Base-by-base conservation (phyloP, 2,329 filamentous ascomycete genomes). In the Fonsecaea nubica region DNA sequence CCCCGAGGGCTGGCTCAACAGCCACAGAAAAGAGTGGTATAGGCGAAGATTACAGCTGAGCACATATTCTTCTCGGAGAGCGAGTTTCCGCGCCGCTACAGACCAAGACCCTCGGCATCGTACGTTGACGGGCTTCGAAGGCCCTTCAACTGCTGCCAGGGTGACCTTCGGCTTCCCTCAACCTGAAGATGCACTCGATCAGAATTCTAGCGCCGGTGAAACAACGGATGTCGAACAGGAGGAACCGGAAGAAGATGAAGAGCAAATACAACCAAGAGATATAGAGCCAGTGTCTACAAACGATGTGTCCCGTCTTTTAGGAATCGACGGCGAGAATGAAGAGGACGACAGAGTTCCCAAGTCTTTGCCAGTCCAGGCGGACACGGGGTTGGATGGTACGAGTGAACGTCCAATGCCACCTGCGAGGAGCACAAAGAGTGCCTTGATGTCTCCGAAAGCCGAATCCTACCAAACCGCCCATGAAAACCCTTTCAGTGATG, bases 1-100 rank as follows among this genome's bases (percentile, higher is more conserved):
- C 40, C 87, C 87, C 53, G 85, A 87, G 72, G 86, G 85, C 64
- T 90, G 87, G 87, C 80, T 89, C 62, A 86, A 85, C 71, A 85
- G 83, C 67, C 85, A 89, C 75, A 81, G 86, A 60, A 87, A 87
- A 72, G 83, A 85, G 65, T 89, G 87, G 87, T 89, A 88, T 76
- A 85, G 80, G 66, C 74, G 76, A 45, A 76, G 80, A 55, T 66
- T 83, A 1, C 77, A 75, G 35, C 73, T 82, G 45, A 80, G 74
- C 59, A 79, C 82, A 55, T 84, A 83, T 70, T 80, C 81, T 2
- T 83, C 82, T 1, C 74, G 77, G 36, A 74, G 79, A 5, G 80
- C 82, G 12, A 84, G 83, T n/a, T 88, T 88, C 73, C 81, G 81
- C 30, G 81, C 82, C 1, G 80, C 83, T 64, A 77, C 80, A 6